Base-by-base conservation (phyloP, 306 rosid genomes). In the Lablab purpureus region DNA sequence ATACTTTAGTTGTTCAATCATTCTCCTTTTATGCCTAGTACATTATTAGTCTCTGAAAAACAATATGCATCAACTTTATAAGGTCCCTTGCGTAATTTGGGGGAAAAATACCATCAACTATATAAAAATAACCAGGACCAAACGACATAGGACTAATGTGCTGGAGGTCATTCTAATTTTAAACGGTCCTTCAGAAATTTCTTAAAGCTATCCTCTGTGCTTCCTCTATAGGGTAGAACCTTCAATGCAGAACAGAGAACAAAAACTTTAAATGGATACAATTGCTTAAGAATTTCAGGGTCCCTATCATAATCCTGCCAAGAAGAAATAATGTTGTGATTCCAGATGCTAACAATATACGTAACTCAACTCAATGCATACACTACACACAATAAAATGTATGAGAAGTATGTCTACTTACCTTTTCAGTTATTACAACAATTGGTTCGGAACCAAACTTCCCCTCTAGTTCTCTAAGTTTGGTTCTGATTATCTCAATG, bases 291-390 rank as follows among this genome's bases (percentile, higher is more conserved):
- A 82, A 88, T 85, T 75, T 80, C 83, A 0, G 88, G 87, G 73
- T 91, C 97, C 86, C 99, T 88, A 78, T 94, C 99, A 81, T 87
- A 94, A 85, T 91, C 99, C 97, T 94, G 93, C 51, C 10, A 79
- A 63, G 59, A 64, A 23, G 11, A 73, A 64, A 68, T 67, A 65
- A 28, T 36, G 25, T 68, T 55, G 40, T 17, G 47, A 66, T 72
- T 45, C 15, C n/a, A 28, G 41, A 68, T 8, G 71, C 45, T 25
- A 45, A 43, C 50, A 43, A 37, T 40, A 18, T 55, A 37, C 15
- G 73, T 15, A 22, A 51, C 47, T 81, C 43, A 22, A 51, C 47
- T 81, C 43, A 74, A 67, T 34, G 36, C 22, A 68, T 28, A 43
- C 46, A 43, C 14, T 34, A 34, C 43, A 43, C 37, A 32, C 15